Percentiles rank a stretch among this genome's conserved stretches.
phyloP scores from a whole-genome alignment of 352 stramenopile species.

The Globisporangium abappressorium region DNA sequence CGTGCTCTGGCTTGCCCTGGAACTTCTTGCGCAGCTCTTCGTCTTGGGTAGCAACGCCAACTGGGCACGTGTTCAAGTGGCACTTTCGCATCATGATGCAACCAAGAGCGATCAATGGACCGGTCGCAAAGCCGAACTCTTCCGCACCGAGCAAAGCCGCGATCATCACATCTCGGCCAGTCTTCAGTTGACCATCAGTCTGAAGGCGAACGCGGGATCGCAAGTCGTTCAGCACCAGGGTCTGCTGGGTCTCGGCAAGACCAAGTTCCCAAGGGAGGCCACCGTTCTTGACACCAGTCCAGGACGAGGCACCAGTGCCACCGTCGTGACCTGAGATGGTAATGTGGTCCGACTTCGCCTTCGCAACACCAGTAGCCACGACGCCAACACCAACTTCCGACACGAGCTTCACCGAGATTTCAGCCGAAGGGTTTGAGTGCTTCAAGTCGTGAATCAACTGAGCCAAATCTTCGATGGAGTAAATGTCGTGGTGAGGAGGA shows the following conservation, averaged over 20 bases:
- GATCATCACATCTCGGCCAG: constrained; percentile 91
- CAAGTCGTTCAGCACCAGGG: constrained; percentile 94
- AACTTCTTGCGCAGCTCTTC: constrained; percentile 96
- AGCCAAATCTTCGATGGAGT: constrained; percentile 97
- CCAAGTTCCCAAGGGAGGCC: constrained; percentile 95
- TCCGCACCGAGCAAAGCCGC: constrained; percentile 94
- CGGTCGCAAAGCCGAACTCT: constrained; percentile 96
- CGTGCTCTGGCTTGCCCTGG: constrained; percentile 93
- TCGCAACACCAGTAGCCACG: constrained; percentile 90
- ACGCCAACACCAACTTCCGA: constrained; percentile 96
- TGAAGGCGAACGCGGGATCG: constrained; percentile 92
- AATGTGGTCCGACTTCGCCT: constrained; percentile 94
- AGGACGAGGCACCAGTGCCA: constrained; percentile 93
- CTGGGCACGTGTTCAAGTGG: constrained; percentile 97
- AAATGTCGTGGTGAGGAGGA: constrained; percentile 97
- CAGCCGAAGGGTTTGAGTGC: constrained; percentile 91
- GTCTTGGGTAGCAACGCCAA: constrained; percentile 98
- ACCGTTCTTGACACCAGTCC: constrained; percentile 93
- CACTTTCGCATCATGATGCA: constrained; percentile 99
- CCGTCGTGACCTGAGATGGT: constrained; percentile 94
- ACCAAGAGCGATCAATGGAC: constrained; percentile 93
- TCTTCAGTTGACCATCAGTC: constrained; percentile 96
- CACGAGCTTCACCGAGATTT: constrained; percentile 96
- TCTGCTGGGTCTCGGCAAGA: constrained; percentile 96
- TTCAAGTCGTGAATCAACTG: constrained; percentile 98